These are phyloP conservation scores for Malus hybrid DNA, from an alignment of 331 rosid genomes.

Conservation along the genomic window DNA sequence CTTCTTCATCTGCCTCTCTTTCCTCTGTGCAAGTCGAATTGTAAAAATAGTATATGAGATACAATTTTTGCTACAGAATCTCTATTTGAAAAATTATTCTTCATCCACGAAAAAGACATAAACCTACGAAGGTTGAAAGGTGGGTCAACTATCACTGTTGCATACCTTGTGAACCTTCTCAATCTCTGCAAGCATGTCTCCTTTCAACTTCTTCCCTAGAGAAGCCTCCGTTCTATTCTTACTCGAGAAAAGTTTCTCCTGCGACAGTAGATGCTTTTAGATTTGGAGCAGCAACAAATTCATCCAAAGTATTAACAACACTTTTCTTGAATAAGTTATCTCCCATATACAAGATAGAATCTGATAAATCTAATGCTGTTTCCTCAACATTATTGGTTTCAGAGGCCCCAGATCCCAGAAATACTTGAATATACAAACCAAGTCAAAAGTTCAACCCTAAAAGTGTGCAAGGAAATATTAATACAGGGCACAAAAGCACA, in stretches of 20 bases:
- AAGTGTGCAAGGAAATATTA: neutral
- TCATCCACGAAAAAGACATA: neutral
- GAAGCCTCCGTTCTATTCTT: constrained; percentile 77
- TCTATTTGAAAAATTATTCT: neutral
- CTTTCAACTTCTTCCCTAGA: constrained; percentile 83
- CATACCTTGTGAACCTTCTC: constrained; percentile 96
- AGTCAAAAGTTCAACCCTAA: neutral
- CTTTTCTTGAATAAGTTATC: neutral
- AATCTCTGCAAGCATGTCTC: constrained; percentile 95
- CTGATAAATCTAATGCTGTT: neutral
- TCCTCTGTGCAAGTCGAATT: constrained; percentile 49
- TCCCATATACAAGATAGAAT: neutral
- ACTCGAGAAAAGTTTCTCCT: constrained; percentile 96
- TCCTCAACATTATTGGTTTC: neutral
- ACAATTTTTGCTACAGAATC: neutral
- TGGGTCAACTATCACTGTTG: neutral
- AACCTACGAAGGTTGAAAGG: constrained; percentile 1
- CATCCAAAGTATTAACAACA: neutral
- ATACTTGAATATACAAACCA: neutral
- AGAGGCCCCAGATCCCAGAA: neutral
- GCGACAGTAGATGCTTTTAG: constrained; percentile 24
- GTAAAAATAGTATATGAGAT: neutral
- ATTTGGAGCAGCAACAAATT: constrained; percentile 16
- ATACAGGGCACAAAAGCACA: neutral
- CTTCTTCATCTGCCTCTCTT: constrained; percentile 87